Percentiles rank a stretch among this genome's conserved stretches.
Evolutionary conservation across 2,329 filamentous ascomycete genomes (phyloP).

Genomic region (Penicillium decumbens): DNA sequence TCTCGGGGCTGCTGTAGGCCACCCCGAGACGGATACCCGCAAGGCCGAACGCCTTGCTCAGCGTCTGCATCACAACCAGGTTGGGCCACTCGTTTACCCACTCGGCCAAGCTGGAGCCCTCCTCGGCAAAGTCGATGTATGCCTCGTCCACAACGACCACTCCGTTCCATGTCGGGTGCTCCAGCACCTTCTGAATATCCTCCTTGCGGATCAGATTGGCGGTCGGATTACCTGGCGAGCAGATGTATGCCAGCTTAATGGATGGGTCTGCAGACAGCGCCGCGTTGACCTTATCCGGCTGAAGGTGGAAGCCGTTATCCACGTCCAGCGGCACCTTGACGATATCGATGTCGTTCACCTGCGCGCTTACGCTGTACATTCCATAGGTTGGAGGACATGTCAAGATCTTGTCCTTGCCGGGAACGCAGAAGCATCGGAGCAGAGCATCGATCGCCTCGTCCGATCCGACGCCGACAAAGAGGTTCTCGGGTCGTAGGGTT

Average conservation of each 20-base stretch:
- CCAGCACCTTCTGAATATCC: constrained; percentile 68
- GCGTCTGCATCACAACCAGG: constrained; percentile 93
- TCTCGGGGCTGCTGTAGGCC: constrained; percentile 69
- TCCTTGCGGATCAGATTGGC: constrained; percentile 70
- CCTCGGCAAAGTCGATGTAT: constrained; percentile 88
- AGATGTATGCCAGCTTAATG: constrained; percentile 88
- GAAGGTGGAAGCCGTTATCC: constrained; percentile 67
- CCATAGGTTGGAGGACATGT: constrained; percentile 96
- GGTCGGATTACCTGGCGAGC: constrained; percentile 93
- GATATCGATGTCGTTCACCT: constrained; percentile 85
- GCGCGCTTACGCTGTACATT: constrained; percentile 94
- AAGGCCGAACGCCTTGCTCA: constrained; percentile 96
- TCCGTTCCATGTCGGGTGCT: constrained; percentile 91
- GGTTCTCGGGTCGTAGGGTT: constrained; percentile 69
- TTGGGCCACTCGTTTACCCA: constrained; percentile 93
- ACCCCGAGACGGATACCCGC: constrained; percentile 88
- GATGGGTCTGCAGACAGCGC: constrained; percentile 58
- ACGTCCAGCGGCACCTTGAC: constrained; percentile 78
- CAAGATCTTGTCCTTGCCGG: constrained; percentile 81
- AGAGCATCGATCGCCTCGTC: constrained; percentile 96
- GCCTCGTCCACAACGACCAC: constrained; percentile 91
- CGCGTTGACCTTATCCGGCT: constrained; percentile 63
- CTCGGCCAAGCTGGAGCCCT: constrained; percentile 75
- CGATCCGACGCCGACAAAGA: constrained; percentile 93
- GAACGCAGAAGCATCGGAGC: constrained; percentile 85